phyloP scores from a whole-genome alignment of 1,284 basidiomycete genomes.

The Heterobasidion annosum region DNA sequence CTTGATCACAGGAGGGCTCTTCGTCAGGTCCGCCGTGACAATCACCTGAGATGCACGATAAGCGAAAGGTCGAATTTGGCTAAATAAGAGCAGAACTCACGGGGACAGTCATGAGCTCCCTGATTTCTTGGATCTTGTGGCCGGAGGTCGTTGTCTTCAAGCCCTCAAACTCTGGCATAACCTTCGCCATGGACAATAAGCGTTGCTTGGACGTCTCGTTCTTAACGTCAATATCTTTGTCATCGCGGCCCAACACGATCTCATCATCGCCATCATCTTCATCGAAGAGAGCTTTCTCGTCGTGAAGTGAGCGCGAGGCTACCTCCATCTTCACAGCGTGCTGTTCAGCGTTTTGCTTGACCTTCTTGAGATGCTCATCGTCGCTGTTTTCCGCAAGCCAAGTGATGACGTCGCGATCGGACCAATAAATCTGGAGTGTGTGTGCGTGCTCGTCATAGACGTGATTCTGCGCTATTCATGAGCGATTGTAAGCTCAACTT shows the following conservation, averaged over 20 bases:
- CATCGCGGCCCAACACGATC: constrained; percentile 66
- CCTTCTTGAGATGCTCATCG: constrained; percentile 87
- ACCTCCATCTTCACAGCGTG: constrained; percentile 85
- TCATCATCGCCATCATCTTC: constrained; percentile 77
- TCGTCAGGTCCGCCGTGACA: constrained; percentile 87
- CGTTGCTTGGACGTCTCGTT: constrained; percentile 68
- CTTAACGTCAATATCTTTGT: constrained; percentile 29
- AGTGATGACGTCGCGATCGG: constrained; percentile 81
- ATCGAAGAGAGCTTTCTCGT: constrained; percentile 84
- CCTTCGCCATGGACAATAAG: constrained; percentile 63
- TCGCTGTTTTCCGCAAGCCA: constrained; percentile 94
- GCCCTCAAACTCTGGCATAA: constrained; percentile 72
- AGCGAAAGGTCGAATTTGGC: not conserved
- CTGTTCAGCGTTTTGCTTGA: constrained; percentile 82
- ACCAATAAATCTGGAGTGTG: constrained; percentile 89
- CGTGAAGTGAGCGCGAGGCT: constrained; percentile 67
- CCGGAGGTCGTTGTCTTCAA: constrained; percentile 62
- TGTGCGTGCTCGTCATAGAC: constrained; percentile 91
- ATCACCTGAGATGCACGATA: constrained; percentile 52
- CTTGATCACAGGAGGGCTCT: constrained; percentile 91
- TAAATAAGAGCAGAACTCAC: constrained; percentile 38
- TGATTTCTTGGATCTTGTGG: constrained; percentile 90
- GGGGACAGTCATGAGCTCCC: constrained; percentile 83
- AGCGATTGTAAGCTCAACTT: constrained; percentile 5
- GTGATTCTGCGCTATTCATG: constrained; percentile 53